A percentile compares a stretch with the other conserved stretches of the same genome.
Conservation (phyloP, 1,284 basidiomycete species). For the Apiotrichum gamsii region DNA sequence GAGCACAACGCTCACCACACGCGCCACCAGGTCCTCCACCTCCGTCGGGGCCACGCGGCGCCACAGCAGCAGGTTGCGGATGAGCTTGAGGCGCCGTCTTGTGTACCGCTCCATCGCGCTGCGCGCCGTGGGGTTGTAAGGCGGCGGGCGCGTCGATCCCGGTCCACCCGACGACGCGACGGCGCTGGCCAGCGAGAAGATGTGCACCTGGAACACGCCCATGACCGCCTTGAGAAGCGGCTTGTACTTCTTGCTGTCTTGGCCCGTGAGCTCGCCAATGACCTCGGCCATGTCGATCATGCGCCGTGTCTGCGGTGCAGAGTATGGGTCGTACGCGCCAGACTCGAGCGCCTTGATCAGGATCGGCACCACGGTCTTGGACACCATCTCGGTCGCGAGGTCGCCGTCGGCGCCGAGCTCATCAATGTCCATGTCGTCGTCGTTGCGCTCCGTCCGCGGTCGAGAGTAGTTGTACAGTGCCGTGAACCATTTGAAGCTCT, state of each 20-base stretch:
- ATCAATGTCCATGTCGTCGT: conserved; percentile 47
- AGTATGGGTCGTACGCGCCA: conserved; percentile 77
- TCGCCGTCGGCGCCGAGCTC: conserved; percentile 76
- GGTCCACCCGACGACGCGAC: conserved; percentile 36
- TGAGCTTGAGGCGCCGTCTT: conserved; percentile 62
- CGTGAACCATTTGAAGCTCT: conserved; percentile 77
- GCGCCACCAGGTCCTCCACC: conserved; percentile 55
- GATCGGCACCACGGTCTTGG: conserved; percentile 71
- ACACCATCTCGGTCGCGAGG: conserved; percentile 79
- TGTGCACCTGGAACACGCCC: conserved; percentile 56
- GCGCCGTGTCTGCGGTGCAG: conserved; percentile 58
- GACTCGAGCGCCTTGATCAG: conserved; percentile 63
- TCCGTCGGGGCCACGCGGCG: conserved; percentile 63
- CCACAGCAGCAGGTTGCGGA: conserved; percentile 68
- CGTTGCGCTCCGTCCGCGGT: conserved; percentile 41
- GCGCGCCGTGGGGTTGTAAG: conserved; percentile 71
- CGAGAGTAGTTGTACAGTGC: conserved; percentile 71
- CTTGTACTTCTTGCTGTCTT: conserved; percentile 60
- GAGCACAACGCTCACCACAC: conserved; percentile 59
- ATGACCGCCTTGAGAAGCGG: conserved; percentile 61
- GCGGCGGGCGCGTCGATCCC: conserved; percentile 47
- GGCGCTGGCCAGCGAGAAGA: conserved; percentile 51
- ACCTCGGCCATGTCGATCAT: conserved; percentile 73
- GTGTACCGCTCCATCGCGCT: conserved; percentile 66
- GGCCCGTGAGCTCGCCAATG: conserved; percentile 67